These are phyloP conservation scores for Blumeria graminis DNA, from an alignment of 2,329 filamentous ascomycete species.

Conservation along the genomic window DNA sequence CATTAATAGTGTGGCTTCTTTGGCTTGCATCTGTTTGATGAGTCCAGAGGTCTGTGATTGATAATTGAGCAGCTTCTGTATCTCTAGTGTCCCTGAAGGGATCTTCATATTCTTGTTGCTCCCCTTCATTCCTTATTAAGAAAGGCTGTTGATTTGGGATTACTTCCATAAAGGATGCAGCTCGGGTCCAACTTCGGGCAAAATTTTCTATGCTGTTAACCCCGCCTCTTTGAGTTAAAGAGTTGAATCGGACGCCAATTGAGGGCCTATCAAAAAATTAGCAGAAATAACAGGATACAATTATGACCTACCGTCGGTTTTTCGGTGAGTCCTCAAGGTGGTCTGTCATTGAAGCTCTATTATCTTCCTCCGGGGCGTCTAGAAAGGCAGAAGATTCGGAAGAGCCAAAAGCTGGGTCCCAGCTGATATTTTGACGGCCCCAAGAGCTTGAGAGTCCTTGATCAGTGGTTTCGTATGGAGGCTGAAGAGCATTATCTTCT, in stretches of 20 bases:
- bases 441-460: no score
- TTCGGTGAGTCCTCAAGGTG: no score
- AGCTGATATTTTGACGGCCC: no score
- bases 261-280: slow-evolving; percentile 25
- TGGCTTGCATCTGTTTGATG: neutral
- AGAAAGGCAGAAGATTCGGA: neutral
- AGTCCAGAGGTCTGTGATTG: neutral
- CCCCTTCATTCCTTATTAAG: slow-evolving; percentile 21
- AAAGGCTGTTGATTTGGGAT: slow-evolving; percentile 59
- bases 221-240: slow-evolving; percentile 51
- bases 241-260: slow-evolving; percentile 29
- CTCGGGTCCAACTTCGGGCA: slow-evolving; percentile 75
- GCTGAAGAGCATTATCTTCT: no score
- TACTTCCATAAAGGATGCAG: slow-evolving; percentile 70
- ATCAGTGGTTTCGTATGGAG: no score
- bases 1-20: neutral
- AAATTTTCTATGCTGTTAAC: slow-evolving; percentile 91
- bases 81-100: neutral
- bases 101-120: neutral
- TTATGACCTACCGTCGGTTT: no score
- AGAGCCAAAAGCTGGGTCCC: neutral
- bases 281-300: no score
- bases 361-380: neutral
- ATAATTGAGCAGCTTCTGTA: neutral
- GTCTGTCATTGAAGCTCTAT: neutral